Evolutionary conservation across 768 basidiomycete species (phyloP).

Genomic region (Termitomyces sp.): DNA sequence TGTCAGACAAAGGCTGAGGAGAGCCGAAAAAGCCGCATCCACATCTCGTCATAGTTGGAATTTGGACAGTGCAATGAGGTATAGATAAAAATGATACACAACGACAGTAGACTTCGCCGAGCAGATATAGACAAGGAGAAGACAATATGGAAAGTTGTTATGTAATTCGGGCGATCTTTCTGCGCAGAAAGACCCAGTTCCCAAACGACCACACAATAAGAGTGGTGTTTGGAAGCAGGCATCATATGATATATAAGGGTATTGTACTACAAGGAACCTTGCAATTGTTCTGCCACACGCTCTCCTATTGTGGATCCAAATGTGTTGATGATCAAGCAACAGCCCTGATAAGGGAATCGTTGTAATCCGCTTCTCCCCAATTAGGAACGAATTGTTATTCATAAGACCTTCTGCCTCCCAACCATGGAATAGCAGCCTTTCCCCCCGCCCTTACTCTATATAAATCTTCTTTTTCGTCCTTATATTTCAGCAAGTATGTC

Average conservation of each 20-base stretch:
- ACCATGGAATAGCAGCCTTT: background rate
- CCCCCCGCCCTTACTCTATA: background rate
- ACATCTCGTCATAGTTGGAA: background rate
- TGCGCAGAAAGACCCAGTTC: background rate
- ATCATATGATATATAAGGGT: background rate
- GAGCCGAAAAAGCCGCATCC: background rate
- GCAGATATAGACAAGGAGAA: background rate
- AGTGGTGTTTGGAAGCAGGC: background rate
- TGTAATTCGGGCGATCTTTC: background rate
- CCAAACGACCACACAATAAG: background rate
- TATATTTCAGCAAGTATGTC: constrained; percentile 17
- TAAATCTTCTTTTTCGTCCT: background rate
- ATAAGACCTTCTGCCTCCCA: constrained; percentile 10
- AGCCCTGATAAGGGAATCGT: constrained; percentile 22
- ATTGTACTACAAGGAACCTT: background rate
- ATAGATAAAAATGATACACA: background rate
- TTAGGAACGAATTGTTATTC: constrained; percentile 15
- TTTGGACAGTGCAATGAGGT: background rate
- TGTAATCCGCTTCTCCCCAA: constrained; percentile 25
- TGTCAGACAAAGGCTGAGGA: background rate
- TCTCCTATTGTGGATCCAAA: background rate
- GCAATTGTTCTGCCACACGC: constrained; percentile 1
- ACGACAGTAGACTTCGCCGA: background rate
- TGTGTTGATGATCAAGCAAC: constrained; percentile 4
- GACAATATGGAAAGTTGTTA: background rate